Evolutionary conservation across 73 alveolate genomes (phyloP).

Genomic region (Symbiodinium pilosum): DNA sequence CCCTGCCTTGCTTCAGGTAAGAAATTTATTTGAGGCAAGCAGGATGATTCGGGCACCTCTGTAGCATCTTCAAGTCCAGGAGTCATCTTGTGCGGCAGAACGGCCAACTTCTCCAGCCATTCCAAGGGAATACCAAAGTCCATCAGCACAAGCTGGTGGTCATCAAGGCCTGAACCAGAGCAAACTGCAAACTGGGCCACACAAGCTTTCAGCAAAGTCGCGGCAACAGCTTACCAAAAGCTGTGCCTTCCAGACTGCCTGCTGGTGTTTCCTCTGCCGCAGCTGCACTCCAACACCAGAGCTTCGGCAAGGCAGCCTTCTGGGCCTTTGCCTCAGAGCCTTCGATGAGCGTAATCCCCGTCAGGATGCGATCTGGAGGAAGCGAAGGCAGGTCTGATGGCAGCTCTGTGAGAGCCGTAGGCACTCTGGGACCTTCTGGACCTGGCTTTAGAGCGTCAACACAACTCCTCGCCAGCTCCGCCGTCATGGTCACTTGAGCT

Average conservation of each 20-base stretch:
- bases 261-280: too few relatives aligned
- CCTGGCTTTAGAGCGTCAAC: not conserved
- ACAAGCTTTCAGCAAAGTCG: too few relatives aligned
- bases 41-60: not conserved
- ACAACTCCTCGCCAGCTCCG: not conserved
- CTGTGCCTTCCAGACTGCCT: too few relatives aligned
- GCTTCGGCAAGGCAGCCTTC: not conserved
- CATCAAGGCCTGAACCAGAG: not conserved
- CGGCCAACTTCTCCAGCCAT: not conserved
- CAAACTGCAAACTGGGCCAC: too few relatives aligned
- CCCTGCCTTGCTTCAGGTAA: too few relatives aligned
- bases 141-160: not conserved
- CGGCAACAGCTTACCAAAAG: too few relatives aligned
- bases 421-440: not conserved
- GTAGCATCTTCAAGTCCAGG: not conserved
- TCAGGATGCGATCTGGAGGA: not conserved
- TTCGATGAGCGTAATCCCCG: not conserved
- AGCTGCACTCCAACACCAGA: not conserved
- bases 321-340: not conserved
- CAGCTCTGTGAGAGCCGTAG: not conserved
- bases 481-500: not conserved
- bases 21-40: not conserved
- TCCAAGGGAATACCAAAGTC: not conserved
- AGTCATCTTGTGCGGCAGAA: constrained; percentile 8
- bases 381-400: not conserved